A percentile compares a stretch with the other conserved stretches of the same genome.
Conservation (phyloP, 2,329 filamentous ascomycete species). For the Trichocomaceae sp. region DNA sequence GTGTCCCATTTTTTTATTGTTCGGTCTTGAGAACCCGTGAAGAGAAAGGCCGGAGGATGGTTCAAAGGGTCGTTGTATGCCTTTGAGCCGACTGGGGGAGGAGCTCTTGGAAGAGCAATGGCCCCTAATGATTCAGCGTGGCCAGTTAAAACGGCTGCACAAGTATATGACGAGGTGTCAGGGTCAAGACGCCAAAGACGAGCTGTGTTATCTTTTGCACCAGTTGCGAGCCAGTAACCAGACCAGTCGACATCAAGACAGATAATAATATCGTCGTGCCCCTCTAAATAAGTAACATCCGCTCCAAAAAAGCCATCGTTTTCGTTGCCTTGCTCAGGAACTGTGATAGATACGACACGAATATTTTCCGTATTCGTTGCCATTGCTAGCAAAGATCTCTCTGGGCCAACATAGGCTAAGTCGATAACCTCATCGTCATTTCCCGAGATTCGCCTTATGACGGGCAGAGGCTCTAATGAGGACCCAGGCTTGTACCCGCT, state of each 20-base stretch:
- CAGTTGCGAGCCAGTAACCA: slow-evolving; percentile 91
- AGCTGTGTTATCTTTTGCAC: slow-evolving; percentile 93
- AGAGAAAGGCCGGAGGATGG: slow-evolving; percentile 72
- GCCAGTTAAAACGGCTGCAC: slow-evolving; percentile 75
- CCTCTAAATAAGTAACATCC: slow-evolving; percentile 77
- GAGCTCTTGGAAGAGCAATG: slow-evolving; percentile 68
- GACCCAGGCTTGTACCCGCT: slow-evolving; percentile 31
- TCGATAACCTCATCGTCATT: slow-evolving; percentile 98
- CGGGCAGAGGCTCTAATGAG: slow-evolving; percentile 51
- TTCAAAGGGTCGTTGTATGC: slow-evolving; percentile 67
- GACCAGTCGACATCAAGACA: slow-evolving; percentile 94
- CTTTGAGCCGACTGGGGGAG: slow-evolving; percentile 61
- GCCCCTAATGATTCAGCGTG: slow-evolving; percentile 93
- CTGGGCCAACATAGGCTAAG: slow-evolving; percentile 73
- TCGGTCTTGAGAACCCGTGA: slow-evolving; percentile 92
- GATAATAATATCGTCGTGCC: slow-evolving; percentile 93
- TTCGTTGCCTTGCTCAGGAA: slow-evolving; percentile 25
- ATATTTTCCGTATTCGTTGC: slow-evolving; percentile 95
- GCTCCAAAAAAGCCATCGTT: slow-evolving; percentile 68
- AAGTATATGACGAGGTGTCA: slow-evolving; percentile 65
- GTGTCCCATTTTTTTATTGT: slow-evolving; percentile 94
- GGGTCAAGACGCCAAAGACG: slow-evolving; percentile 83
- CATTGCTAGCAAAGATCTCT: slow-evolving; percentile 75
- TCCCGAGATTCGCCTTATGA: slow-evolving; percentile 77
- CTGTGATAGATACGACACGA: slow-evolving; percentile 67